These are phyloP conservation scores for Hypoxylon sp. DNA, from an alignment of 2,329 filamentous ascomycete genomes.

Conservation along the genomic window DNA sequence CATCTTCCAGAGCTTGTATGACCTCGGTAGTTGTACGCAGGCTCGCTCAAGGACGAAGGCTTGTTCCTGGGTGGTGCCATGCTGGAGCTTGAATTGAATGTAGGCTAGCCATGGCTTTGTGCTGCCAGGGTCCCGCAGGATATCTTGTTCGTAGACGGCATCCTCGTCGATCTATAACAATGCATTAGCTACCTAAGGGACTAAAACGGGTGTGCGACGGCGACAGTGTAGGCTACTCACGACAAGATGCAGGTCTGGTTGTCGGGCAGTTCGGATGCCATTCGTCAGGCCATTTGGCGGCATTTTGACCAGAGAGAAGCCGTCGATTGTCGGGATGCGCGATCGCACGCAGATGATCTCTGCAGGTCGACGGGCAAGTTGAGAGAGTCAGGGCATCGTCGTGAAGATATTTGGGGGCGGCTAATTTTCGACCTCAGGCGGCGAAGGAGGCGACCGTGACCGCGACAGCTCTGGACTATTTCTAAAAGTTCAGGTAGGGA, in stretches of 20 bases:
- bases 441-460: conserved; percentile 31
- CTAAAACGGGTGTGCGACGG: background rate
- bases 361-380: conserved; percentile 40
- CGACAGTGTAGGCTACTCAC: conserved; percentile 52
- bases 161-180: conserved; percentile 81
- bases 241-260: conserved; percentile 65
- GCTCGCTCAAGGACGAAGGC: conserved; percentile 90
- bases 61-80: conserved; percentile 88
- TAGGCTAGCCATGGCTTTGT: conserved; percentile 97
- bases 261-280: conserved; percentile 53
- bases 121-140: conserved; percentile 85
- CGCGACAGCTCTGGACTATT: conserved; percentile 16
- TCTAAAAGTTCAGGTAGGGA: conserved; percentile 19
- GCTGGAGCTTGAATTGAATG: conserved; percentile 88
- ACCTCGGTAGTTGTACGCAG: conserved; percentile 89
- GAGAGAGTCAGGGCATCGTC: conserved; percentile 45
- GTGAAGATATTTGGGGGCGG: conserved; percentile 24
- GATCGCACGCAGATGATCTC: conserved; percentile 46
- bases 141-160: conserved; percentile 95
- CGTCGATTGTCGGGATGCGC: conserved; percentile 44
- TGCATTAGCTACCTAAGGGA: conserved; percentile 51
- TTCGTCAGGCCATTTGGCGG: conserved; percentile 53
- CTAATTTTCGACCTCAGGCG: conserved; percentile 28
- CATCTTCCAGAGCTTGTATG: conserved; percentile 99
- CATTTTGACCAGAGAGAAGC: conserved; percentile 48